phyloP scores from a whole-genome alignment of 345 rosid genomes.

The Boechera stricta region DNA sequence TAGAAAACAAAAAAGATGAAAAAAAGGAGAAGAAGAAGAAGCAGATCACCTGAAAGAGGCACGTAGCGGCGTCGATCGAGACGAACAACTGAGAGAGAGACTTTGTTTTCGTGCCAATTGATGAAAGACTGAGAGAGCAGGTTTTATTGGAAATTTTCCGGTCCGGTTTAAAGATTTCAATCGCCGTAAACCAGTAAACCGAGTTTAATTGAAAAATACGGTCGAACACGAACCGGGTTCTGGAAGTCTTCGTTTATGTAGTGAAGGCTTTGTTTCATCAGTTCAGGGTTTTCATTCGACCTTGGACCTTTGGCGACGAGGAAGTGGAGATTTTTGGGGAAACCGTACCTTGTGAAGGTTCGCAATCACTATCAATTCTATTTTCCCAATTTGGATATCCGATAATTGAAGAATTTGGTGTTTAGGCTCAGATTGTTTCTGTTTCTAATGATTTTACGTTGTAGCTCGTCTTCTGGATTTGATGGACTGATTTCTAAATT shows the following conservation, averaged over 20 bases:
- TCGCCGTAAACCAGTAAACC: background rate
- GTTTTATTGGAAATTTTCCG: background rate
- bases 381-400: background rate
- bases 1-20: background rate
- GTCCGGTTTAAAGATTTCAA: too few relatives aligned
- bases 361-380: background rate
- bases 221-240: background rate
- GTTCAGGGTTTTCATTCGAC: slow-evolving; percentile 12
- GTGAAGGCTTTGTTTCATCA: background rate
- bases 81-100: slow-evolving; percentile 5
- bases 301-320: slow-evolving; percentile 15
- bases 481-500: slow-evolving; percentile 4
- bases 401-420: slow-evolving; percentile 1
- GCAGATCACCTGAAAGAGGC: slow-evolving; percentile 22
- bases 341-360: background rate
- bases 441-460: background rate
- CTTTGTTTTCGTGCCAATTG: background rate
- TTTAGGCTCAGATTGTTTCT: background rate
- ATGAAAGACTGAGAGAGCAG: background rate
- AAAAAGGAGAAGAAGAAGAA: background rate
- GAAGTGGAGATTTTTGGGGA: background rate
- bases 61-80: slow-evolving; percentile 32
- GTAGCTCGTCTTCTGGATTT: background rate
- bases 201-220: background rate
- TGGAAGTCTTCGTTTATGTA: slow-evolving; percentile 7